These are phyloP conservation scores for Melampsora americana DNA, from an alignment of 1,284 basidiomycete genomes.

Conservation along the genomic window DNA sequence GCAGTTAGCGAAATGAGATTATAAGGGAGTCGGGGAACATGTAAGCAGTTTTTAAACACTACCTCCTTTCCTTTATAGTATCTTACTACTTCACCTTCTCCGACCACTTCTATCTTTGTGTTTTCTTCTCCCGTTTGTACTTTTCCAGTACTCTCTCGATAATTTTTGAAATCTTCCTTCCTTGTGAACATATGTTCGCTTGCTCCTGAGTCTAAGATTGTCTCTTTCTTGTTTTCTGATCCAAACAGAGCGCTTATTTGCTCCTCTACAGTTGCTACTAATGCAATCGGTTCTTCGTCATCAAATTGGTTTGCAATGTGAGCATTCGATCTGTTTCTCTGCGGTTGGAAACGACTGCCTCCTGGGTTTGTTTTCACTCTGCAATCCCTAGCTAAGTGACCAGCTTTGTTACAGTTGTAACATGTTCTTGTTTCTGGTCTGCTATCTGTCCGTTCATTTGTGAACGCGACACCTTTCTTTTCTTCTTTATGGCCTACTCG, in stretches of 20 bases:
- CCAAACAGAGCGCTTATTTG: too few species aligned
- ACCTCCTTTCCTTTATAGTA: constrained; percentile 7
- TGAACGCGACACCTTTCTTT: not conserved
- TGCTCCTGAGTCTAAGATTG: not conserved
- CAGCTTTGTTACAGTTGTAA: not conserved
- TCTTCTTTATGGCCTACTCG: not conserved
- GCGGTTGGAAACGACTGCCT: not conserved
- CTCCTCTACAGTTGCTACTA: not conserved
- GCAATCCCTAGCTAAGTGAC: not conserved
- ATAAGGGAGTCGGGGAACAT: constrained; percentile 29
- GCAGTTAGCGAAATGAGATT: constrained; percentile 17
- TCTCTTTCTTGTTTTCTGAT: not conserved
- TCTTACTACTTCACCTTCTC: constrained; percentile 19
- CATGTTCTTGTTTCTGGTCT: not conserved
- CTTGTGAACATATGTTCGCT: constrained; percentile 9
- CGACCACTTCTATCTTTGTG: constrained; percentile 11
- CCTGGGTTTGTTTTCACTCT: not conserved
- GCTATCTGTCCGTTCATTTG: not conserved
- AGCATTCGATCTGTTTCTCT: constrained; percentile 13
- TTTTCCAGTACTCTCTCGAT: constrained; percentile 4
- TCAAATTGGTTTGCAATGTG: not conserved
- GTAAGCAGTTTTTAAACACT: constrained; percentile 5
- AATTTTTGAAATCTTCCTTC: constrained; percentile 5
- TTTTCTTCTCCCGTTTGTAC: constrained; percentile 26
- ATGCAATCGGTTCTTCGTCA: not conserved